Evolutionary conservation across 2,329 filamentous ascomycete species (phyloP).

Genomic region (Mycosphaerella arachidis): DNA sequence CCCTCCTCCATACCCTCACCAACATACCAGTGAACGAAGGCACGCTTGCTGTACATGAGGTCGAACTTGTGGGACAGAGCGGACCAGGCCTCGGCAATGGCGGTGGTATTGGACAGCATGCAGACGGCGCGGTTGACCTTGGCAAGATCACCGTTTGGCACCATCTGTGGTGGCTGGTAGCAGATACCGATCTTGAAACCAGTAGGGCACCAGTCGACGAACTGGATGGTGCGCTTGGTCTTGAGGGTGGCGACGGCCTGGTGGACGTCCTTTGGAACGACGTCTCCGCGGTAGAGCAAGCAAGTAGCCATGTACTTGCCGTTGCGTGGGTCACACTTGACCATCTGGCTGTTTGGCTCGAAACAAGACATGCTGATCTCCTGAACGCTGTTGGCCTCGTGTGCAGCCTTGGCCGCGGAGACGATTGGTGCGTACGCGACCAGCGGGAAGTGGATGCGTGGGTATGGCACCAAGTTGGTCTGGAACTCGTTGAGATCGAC

Average conservation of each 20-base stretch:
- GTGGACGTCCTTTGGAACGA: constrained; percentile 94
- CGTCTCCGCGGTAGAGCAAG: constrained; percentile 95
- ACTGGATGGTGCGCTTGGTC: constrained; percentile 99
- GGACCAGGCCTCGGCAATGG: constrained; percentile 97
- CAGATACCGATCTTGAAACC: constrained; percentile 99
- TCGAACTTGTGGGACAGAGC: constrained; percentile 97
- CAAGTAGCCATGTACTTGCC: constrained; percentile 99
- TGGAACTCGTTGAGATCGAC: constrained; percentile 99
- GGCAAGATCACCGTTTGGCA: constrained; percentile 94
- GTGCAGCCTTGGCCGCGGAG: constrained; percentile 89
- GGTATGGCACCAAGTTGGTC: constrained; percentile 98
- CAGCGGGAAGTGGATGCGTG: constrained; percentile 98
- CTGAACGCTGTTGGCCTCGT: constrained; percentile 96
- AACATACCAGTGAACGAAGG: constrained; percentile 99
- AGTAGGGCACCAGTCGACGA: constrained; percentile 99
- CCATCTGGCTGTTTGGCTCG: constrained; percentile 99
- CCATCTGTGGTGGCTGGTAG: constrained; percentile 95
- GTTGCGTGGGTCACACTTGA: constrained; percentile 97
- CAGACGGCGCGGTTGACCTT: constrained; percentile 98
- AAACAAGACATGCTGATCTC: constrained; percentile 99
- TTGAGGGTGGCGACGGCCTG: constrained; percentile 90
- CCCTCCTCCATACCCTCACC: constrained; percentile 99
- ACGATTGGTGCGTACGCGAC: constrained; percentile 94
- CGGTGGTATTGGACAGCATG: constrained; percentile 99
- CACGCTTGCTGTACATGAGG: constrained; percentile 99